Conservation (phyloP, 495 filamentous ascomycete species). For the Choiromyces venosus region DNA sequence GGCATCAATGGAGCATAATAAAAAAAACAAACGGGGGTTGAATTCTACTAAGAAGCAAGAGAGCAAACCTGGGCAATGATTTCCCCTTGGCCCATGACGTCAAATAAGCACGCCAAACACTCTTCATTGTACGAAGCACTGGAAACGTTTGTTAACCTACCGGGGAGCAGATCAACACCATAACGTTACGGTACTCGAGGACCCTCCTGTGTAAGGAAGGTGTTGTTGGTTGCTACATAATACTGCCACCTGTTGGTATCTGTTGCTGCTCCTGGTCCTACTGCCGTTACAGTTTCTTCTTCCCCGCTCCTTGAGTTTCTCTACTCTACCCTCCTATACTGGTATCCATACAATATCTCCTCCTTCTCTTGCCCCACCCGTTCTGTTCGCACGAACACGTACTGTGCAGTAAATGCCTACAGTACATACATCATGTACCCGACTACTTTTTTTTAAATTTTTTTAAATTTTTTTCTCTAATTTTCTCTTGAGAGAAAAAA, state of each 20-base stretch:
- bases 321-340: neutral
- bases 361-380: neutral
- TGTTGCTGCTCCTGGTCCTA: neutral
- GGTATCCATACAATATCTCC: neutral
- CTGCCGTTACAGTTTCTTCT: neutral
- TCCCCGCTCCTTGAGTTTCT: neutral
- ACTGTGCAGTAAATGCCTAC: neutral
- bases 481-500: neutral
- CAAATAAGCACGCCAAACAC: slow-evolving; percentile 30
- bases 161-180: neutral
- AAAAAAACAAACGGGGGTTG: neutral
- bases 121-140: neutral
- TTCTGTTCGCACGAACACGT: neutral
- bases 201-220: neutral
- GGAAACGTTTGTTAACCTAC: neutral
- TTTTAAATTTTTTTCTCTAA: neutral
- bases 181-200: neutral
- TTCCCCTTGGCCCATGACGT: slow-evolving; percentile 32
- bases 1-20: neutral
- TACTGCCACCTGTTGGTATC: neutral
- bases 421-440: neutral
- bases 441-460: neutral
- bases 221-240: neutral
- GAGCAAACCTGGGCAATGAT: neutral
- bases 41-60: neutral